Evolutionary conservation across 2,329 filamentous ascomycete genomes (phyloP), one percentile per base, ranked within the genome.

Genomic region (Incumbomyces lentus): DNA sequence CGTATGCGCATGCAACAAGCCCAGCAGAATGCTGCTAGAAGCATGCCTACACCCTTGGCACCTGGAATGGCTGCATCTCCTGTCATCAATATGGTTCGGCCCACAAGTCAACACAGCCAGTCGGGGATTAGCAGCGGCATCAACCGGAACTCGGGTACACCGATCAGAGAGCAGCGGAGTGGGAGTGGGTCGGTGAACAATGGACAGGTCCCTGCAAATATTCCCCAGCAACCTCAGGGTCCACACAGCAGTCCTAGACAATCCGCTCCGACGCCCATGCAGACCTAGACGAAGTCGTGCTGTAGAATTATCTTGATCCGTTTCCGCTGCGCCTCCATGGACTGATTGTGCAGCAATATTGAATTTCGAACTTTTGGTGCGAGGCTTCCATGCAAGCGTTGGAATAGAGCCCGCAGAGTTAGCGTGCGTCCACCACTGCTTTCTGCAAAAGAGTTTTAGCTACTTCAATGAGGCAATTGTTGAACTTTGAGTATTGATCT

Each of bases 1-100:
- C 68, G 73, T 63, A 67, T 75, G 64, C 66, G 71, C 34, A 69
- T 71, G 42, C 68, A 73, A 29, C 73, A 75, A 53, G 59, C 63
- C 14, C 61, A 62, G 31, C 70, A 67, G 50, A 65, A 63, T 47
- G 51, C 51, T 17, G 47, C 49, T 4, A 43, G 54, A 30, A 50
- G 49, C 11, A 48, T 53, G 47, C 47, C 48, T 46, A 47, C 54
- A 50, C 39, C 39, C 6, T 52, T 54, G 46, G 34, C 49, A 3
- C 50, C 52, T 44, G 61, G 58, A 10, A 60, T 66, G 40, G 62
- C 57, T 36, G 65, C 60, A 47, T 68, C 66, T 3, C 67, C 68
- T n/a, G 66, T 65, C 10, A 62, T 71, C 62, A 69, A 67, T 52
- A 67, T 65, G 39, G 62, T 62, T 33, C 14, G 56, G 29, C 56